These are phyloP conservation scores for Pyrus hybrid DNA, from an alignment of 331 rosid species.

Conservation along the genomic window DNA sequence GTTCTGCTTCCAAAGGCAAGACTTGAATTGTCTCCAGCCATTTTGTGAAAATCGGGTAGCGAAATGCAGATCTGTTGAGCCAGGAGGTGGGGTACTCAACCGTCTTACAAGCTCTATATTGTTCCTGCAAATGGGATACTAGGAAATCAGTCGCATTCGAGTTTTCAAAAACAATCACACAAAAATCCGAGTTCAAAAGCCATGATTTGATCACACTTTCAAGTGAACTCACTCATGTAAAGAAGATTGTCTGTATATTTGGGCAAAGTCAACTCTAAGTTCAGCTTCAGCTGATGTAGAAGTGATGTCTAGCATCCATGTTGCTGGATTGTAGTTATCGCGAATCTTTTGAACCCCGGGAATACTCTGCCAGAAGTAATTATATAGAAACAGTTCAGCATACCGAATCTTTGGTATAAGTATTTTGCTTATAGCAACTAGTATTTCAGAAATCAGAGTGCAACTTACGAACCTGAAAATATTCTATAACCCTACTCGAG, in stretches of 20 bases:
- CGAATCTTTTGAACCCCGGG: constrained; percentile 43
- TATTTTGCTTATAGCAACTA: neutral
- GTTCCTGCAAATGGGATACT: constrained; percentile 17
- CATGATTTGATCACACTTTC: neutral
- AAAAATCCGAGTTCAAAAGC: neutral
- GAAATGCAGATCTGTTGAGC: constrained; percentile 42
- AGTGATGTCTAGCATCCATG: constrained; percentile 61
- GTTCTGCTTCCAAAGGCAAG: constrained; percentile 51
- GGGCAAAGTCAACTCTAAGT: constrained; percentile 40
- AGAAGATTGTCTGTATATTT: constrained; percentile 38
- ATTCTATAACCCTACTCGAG: constrained; percentile 38
- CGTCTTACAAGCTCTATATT: constrained; percentile 34
- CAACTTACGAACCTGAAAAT: constrained; percentile 47
- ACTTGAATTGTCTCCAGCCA: constrained; percentile 44
- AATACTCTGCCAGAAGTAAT: constrained; percentile 20
- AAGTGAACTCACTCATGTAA: constrained; percentile 31
- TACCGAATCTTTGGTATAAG: neutral
- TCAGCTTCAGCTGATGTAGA: constrained; percentile 44
- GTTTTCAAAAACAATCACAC: neutral
- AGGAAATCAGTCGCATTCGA: neutral
- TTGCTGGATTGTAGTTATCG: constrained; percentile 45
- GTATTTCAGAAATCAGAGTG: neutral
- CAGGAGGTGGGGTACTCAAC: constrained; percentile 38
- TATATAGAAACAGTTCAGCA: neutral
- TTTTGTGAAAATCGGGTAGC: constrained; percentile 38